These are phyloP conservation scores for Curvularia sp. DNA, from an alignment of 2,329 filamentous ascomycete species.

Conservation along the genomic window DNA sequence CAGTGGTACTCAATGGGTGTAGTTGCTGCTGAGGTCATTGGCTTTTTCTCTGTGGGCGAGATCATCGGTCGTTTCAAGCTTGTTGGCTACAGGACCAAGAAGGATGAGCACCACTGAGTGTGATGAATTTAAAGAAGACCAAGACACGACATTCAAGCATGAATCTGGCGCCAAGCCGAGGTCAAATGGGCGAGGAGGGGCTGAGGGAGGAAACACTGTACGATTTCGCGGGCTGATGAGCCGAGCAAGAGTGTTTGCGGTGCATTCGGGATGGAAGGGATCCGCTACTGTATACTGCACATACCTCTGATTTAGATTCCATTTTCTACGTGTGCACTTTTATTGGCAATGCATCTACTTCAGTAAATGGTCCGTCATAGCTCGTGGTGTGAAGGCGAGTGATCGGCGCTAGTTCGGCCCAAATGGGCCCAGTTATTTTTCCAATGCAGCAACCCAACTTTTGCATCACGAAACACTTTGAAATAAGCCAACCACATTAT, in stretches of 20 bases:
- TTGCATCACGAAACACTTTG: slow-evolving; percentile 15
- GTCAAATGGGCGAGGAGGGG: slow-evolving; percentile 5
- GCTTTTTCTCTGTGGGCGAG: slow-evolving; percentile 98
- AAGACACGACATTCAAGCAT: slow-evolving; percentile 17
- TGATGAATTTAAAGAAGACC: slow-evolving; percentile 11
- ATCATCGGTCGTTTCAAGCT: slow-evolving; percentile 96
- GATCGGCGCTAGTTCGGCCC: slow-evolving; percentile 30
- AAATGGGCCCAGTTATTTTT: slow-evolving; percentile 31
- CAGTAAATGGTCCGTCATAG: slow-evolving; percentile 1
- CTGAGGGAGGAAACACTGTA: slow-evolving; percentile 24
- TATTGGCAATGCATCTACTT: slow-evolving; percentile 37
- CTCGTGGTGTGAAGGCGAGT: slow-evolving; percentile 10
- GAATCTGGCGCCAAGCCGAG: slow-evolving; percentile 9
- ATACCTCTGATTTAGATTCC: slow-evolving; percentile 50
- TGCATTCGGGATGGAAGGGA: slow-evolving; percentile 27
- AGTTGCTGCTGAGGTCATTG: slow-evolving; percentile 82
- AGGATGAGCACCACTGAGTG: slow-evolving; percentile 43
- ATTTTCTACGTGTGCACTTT: slow-evolving; percentile 42
- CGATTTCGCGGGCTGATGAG: slow-evolving; percentile 28
- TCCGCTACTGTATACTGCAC: slow-evolving; percentile 50
- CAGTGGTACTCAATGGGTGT: slow-evolving; percentile 79
- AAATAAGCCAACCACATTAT: background rate
- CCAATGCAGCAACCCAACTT: slow-evolving; percentile 26
- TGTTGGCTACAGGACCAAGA: slow-evolving; percentile 73
- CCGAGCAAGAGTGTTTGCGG: slow-evolving; percentile 26